Evolutionary conservation across 2,329 filamentous ascomycete species (phyloP).

Genomic region (Phyllosticta paracitricarpa): DNA sequence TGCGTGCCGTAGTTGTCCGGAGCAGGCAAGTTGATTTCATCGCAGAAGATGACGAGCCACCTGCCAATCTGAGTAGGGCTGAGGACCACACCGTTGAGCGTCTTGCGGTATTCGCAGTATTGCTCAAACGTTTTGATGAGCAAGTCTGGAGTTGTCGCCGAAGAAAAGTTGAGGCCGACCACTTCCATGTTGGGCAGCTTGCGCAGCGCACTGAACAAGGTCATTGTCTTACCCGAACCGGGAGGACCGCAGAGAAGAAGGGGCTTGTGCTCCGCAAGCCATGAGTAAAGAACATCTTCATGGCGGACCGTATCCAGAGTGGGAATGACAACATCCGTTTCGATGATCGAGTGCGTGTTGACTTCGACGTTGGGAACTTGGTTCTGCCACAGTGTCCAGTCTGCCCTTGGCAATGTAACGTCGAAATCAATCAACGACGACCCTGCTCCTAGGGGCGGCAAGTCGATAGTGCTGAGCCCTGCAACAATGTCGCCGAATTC

Average conservation of each 20-base stretch:
- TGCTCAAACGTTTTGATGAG: constrained; percentile 99
- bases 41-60: constrained; percentile 98
- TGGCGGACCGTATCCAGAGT: constrained; percentile 95
- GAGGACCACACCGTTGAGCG: constrained; percentile 87
- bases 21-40: constrained; percentile 97
- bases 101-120: constrained; percentile 99
- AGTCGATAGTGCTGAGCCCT: constrained; percentile 73
- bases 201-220: constrained; percentile 89
- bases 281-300: constrained; percentile 98
- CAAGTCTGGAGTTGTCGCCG: constrained; percentile 92
- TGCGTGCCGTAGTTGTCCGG: constrained; percentile 97
- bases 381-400: constrained; percentile 90
- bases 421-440: constrained; percentile 94
- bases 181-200: constrained; percentile 99
- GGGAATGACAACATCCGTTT: constrained; percentile 97
- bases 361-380: constrained; percentile 92
- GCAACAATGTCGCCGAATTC: constrained; percentile 77
- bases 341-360: constrained; percentile 95
- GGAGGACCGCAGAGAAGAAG: constrained; percentile 92
- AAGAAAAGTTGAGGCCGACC: constrained; percentile 98
- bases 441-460: constrained; percentile 65
- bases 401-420: constrained; percentile 71
- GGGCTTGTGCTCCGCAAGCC: constrained; percentile 97
- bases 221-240: constrained; percentile 99
- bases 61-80: constrained; percentile 93